A percentile compares a stretch with the other conserved stretches of the same genome.
phyloP scores from a whole-genome alignment of 352 stramenopile species.

The Stramenopiles sp. region DNA sequence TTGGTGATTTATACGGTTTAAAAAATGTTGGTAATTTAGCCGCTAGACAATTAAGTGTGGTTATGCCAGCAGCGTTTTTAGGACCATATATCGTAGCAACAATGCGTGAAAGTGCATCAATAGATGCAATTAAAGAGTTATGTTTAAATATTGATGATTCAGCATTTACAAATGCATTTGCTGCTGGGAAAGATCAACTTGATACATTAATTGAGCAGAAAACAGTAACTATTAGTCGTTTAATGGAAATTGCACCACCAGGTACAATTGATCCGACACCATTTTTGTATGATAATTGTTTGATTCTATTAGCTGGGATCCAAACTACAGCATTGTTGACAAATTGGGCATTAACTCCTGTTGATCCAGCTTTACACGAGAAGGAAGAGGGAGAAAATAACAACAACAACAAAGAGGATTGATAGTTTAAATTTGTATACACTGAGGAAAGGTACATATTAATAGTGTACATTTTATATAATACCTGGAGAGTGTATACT shows the following conservation, averaged over 20 bases:
- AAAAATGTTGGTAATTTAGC: constrained; percentile 52
- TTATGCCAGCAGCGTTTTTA: constrained; percentile 42
- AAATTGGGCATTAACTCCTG: neutral
- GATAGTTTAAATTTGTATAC: too few relatives aligned
- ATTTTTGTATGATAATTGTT: constrained; percentile 32
- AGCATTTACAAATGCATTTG: constrained; percentile 27
- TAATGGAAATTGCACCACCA: constrained; percentile 27
- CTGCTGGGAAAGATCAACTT: constrained; percentile 22
- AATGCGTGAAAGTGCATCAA: constrained; percentile 21
- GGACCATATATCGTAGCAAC: constrained; percentile 23
- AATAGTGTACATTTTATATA: too few relatives aligned
- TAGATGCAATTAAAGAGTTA: constrained; percentile 24
- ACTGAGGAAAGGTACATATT: too few relatives aligned
- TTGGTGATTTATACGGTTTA: constrained; percentile 50
- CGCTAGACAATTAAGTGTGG: constrained; percentile 39
- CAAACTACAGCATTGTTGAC: neutral
- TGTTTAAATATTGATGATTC: constrained; percentile 20
- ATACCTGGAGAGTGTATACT: too few relatives aligned
- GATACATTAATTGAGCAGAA: constrained; percentile 24
- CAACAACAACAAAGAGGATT: too few relatives aligned
- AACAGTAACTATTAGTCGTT: constrained; percentile 32
- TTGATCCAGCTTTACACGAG: neutral
- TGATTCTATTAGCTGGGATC: constrained; percentile 30
- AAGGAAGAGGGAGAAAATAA: neutral
- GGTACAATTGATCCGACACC: constrained; percentile 31